These are phyloP conservation scores for Dendrothele bispora DNA, from an alignment of 768 basidiomycete genomes.

Conservation along the genomic window DNA sequence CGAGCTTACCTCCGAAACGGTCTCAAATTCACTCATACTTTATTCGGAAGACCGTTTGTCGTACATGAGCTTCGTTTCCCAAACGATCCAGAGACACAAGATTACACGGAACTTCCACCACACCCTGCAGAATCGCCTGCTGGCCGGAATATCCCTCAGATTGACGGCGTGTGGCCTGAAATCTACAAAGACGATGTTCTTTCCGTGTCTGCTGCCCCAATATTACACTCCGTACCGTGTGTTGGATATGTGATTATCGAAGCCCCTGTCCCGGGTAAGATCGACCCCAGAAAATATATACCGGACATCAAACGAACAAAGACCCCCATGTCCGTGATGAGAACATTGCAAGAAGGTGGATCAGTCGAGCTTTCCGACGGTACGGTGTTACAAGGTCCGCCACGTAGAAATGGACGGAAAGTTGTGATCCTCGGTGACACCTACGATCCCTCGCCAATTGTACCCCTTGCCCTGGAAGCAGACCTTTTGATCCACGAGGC, in stretches of 20 bases:
- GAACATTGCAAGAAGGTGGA: conserved; percentile 64
- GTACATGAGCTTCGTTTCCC: conserved; percentile 81
- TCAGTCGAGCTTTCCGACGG: conserved; percentile 68
- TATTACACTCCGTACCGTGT: conserved; percentile 78
- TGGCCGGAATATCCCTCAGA: conserved; percentile 65
- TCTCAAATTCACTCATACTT: conserved; percentile 62
- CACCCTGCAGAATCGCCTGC: conserved; percentile 53
- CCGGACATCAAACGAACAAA: conserved; percentile 70
- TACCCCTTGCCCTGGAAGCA: conserved; percentile 57
- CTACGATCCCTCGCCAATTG: conserved; percentile 71
- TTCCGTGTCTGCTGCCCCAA: conserved; percentile 75
- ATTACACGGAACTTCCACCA: conserved; percentile 44
- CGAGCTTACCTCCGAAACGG: conserved; percentile 76
- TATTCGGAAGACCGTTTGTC: conserved; percentile 65
- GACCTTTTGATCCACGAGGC: conserved; percentile 87
- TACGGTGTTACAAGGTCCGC: conserved; percentile 67
- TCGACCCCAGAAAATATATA: conserved; percentile 65
- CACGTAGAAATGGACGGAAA: conserved; percentile 67
- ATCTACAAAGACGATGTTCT: conserved; percentile 58
- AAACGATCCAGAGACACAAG: conserved; percentile 54
- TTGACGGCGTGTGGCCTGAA: conserved; percentile 62
- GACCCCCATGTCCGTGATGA: conserved; percentile 67
- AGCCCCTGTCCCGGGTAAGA: conserved; percentile 72
- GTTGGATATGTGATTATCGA: conserved; percentile 78
- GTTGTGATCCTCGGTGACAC: conserved; percentile 86